These are phyloP conservation scores for Kandelia obovata DNA, from an alignment of 345 rosid genomes.

Conservation along the genomic window DNA sequence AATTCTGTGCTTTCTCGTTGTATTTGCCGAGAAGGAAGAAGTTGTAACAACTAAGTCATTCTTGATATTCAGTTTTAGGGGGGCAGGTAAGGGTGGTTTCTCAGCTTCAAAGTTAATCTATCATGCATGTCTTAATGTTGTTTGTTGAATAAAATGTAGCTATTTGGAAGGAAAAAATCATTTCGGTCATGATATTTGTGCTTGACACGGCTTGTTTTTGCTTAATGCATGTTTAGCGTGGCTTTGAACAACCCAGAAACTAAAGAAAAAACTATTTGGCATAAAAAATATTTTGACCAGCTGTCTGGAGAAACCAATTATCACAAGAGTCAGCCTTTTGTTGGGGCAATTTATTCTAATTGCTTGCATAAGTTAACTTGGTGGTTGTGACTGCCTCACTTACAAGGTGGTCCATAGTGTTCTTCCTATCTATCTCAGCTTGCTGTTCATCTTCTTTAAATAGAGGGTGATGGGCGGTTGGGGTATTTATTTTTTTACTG, in stretches of 20 bases:
- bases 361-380: background rate
- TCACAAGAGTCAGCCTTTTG: no score
- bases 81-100: no score
- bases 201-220: background rate
- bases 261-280: background rate
- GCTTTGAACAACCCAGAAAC: background rate
- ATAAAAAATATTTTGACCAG: background rate
- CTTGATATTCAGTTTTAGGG: no score
- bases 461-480: constrained; percentile 8
- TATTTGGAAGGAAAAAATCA: background rate
- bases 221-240: background rate
- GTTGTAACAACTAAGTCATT: no score
- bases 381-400: constrained; percentile 7
- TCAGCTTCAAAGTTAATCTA: no score
- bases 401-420: background rate
- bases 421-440: background rate
- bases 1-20: background rate
- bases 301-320: no score
- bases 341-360: no score
- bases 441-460: background rate
- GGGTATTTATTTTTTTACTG: constrained; percentile 3
- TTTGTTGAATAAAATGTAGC: background rate
- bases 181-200: constrained; percentile 1
- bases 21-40: background rate
- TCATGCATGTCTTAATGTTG: no score